A percentile compares a stretch with the other conserved stretches of the same genome.
Evolutionary conservation across 805 yeast species (phyloP).

Genomic region (Candida nanaspora): DNA sequence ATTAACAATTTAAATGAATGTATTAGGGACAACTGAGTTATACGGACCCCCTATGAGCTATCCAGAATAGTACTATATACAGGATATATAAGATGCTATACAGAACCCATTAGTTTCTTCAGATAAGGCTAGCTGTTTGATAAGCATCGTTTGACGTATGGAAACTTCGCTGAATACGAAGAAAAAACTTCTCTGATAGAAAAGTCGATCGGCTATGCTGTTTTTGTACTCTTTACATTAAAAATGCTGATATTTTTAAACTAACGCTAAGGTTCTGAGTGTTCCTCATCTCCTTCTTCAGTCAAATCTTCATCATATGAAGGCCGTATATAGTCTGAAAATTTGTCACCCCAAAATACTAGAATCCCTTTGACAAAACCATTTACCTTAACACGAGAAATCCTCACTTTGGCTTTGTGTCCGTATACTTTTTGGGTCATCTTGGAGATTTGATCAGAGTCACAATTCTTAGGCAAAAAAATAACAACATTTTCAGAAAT

Average conservation of each 20-base stretch:
- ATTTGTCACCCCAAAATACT: slow-evolving; percentile 53
- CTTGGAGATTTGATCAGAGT: slow-evolving; percentile 41
- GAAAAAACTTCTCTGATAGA: not conserved
- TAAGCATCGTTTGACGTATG: not conserved
- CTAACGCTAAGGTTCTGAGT: no score
- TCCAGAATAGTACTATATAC: no score
- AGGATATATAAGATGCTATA: no score
- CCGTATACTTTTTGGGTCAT: slow-evolving; percentile 44
- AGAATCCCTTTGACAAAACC: slow-evolving; percentile 47
- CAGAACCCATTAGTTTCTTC: no score
- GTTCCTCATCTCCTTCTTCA: not conserved
- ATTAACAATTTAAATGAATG: no score
- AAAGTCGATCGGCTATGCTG: no score
- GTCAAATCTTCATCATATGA: not conserved
- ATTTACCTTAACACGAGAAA: slow-evolving; percentile 33
- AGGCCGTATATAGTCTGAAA: slow-evolving; percentile 17
- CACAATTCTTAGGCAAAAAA: slow-evolving; percentile 57
- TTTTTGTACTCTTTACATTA: no score
- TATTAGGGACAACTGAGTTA: no score
- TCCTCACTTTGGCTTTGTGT: slow-evolving; percentile 32
- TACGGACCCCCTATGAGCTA: no score
- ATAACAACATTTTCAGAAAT: slow-evolving; percentile 44
- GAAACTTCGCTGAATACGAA: not conserved
- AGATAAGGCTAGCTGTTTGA: no score
- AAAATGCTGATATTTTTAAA: no score